phyloP scores from a whole-genome alignment of 768 basidiomycete genomes.

The Lentinula detonsa region DNA sequence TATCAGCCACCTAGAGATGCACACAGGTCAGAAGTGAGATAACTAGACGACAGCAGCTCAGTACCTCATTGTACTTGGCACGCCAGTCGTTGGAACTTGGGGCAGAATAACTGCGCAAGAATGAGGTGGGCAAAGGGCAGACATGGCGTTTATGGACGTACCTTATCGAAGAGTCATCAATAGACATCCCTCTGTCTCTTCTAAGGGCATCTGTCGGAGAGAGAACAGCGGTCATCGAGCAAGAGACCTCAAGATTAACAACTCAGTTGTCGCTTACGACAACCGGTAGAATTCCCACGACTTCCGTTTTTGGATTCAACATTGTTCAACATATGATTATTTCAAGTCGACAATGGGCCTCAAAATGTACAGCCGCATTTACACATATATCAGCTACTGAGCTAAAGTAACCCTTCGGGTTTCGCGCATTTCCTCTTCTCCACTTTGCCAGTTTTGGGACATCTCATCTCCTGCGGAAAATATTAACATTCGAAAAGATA shows the following conservation, averaged over 20 bases:
- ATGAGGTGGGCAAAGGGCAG: constrained; percentile 11
- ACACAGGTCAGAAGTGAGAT: neutral
- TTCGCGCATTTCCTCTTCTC: constrained; percentile 87
- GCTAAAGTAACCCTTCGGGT: constrained; percentile 43
- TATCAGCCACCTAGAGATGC: constrained; percentile 54
- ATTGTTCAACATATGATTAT: neutral
- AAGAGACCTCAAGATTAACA: neutral
- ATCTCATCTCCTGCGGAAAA: constrained; percentile 61
- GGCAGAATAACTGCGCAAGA: constrained; percentile 42
- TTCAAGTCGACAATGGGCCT: too few relatives aligned
- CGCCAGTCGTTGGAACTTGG: constrained; percentile 63
- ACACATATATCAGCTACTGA: too few relatives aligned
- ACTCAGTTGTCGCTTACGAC: neutral
- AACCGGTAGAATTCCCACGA: neutral
- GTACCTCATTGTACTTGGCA: constrained; percentile 67
- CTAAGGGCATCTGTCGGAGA: constrained; percentile 52
- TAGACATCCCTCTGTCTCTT: constrained; percentile 53
- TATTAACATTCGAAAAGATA: neutral
- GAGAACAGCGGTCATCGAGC: constrained; percentile 58
- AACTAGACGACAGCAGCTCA: constrained; percentile 5
- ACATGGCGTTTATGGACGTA: constrained; percentile 21
- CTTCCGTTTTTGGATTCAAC: neutral
- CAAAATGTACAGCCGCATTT: too few relatives aligned
- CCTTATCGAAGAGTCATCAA: constrained; percentile 64
- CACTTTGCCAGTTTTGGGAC: constrained; percentile 70